phyloP scores from a whole-genome alignment of 495 filamentous ascomycete species.

The Bacidia rubella region DNA sequence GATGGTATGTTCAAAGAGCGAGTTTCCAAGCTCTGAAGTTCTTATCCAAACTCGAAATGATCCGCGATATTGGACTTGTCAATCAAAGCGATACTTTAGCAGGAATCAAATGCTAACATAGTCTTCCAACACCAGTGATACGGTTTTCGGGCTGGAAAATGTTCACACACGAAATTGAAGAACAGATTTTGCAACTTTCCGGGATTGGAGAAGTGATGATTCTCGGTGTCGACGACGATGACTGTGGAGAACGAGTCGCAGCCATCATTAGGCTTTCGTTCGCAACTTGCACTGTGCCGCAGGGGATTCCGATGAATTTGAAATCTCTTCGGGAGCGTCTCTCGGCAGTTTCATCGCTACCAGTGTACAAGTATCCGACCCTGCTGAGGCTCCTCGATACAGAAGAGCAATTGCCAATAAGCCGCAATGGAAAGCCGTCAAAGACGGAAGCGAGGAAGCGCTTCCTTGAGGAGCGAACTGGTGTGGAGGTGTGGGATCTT shows the following conservation, averaged over 20 bases:
- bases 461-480: neutral
- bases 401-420: neutral
- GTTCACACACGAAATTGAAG: constrained; percentile 31
- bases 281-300: too few relatives aligned
- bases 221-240: constrained; percentile 22
- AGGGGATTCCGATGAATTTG: neutral
- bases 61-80: constrained; percentile 15
- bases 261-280: neutral
- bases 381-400: neutral
- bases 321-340: neutral
- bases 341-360: neutral
- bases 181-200: constrained; percentile 27
- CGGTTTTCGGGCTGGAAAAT: constrained; percentile 36
- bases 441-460: neutral
- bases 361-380: neutral
- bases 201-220: constrained; percentile 33
- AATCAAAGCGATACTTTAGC: too few relatives aligned
- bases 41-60: neutral
- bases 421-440: neutral
- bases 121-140: too few relatives aligned
- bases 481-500: neutral
- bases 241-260: neutral
- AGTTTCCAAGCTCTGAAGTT: neutral
- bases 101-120: too few relatives aligned
- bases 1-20: constrained; percentile 12